Percentiles rank a stretch among this genome's conserved stretches.
phyloP scores from a whole-genome alignment of 2,329 filamentous ascomycete genomes.

The Elsinoe perseae region DNA sequence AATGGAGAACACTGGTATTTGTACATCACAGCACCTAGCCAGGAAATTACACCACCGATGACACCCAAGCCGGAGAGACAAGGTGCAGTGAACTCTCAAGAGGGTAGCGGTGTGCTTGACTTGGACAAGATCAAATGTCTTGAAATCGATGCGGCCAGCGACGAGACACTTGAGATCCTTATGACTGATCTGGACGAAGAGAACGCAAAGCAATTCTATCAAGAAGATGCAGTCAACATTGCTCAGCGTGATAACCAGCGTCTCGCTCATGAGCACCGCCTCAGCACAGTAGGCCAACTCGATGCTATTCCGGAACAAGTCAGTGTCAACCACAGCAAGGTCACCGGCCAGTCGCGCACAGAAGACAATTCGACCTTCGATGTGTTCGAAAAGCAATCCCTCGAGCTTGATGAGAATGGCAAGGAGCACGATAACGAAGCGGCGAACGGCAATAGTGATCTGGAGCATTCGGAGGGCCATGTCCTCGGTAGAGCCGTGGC shows the following conservation, averaged over 20 bases:
- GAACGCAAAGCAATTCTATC: slow-evolving; percentile 61
- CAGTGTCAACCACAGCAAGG: slow-evolving; percentile 30
- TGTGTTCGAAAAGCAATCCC: slow-evolving; percentile 69
- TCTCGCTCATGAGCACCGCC: slow-evolving; percentile 56
- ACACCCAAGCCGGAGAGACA: slow-evolving; percentile 55
- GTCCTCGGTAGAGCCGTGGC: slow-evolving; percentile 87
- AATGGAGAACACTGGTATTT: slow-evolving; percentile 99
- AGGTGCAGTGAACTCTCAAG: slow-evolving; percentile 47
- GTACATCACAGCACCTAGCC: slow-evolving; percentile 85
- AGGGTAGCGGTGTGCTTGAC: slow-evolving; percentile 30
- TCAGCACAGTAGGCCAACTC: slow-evolving; percentile 51
- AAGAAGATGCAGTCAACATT: slow-evolving; percentile 79
- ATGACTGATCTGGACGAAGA: slow-evolving; percentile 62
- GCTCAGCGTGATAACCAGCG: slow-evolving; percentile 71
- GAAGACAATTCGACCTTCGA: slow-evolving; percentile 54
- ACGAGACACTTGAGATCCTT: slow-evolving; percentile 66
- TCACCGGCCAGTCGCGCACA: slow-evolving; percentile 23
- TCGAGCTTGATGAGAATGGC: slow-evolving; percentile 52
- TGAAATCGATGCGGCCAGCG: slow-evolving; percentile 46
- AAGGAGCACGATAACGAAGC: slow-evolving; percentile 42
- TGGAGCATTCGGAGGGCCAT: slow-evolving; percentile 67
- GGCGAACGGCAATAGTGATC: slow-evolving; percentile 7
- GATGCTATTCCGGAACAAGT: slow-evolving; percentile 51
- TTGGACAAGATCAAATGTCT: slow-evolving; percentile 8
- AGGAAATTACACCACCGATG: slow-evolving; percentile 68